Percentiles rank a stretch among this genome's conserved stretches.
These are phyloP conservation scores for Penicillium freii DNA, from an alignment of 2,329 filamentous ascomycete species.

Conservation along the genomic window DNA sequence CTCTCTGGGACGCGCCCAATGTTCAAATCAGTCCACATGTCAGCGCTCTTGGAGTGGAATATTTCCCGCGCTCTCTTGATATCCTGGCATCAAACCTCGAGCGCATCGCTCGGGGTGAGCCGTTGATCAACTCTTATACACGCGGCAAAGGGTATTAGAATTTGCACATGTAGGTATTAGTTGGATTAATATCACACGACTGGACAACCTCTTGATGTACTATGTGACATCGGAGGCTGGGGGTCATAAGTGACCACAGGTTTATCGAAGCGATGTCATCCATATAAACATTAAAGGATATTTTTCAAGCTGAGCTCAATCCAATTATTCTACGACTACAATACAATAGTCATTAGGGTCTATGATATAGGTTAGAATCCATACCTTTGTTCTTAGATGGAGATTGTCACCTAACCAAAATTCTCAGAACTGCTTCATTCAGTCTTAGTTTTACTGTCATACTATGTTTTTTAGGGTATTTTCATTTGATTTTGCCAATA, in stretches of 20 bases:
- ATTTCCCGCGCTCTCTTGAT: constrained; percentile 57
- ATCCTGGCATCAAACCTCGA: constrained; percentile 59
- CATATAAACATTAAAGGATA: not conserved
- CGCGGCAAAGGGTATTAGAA: constrained; percentile 59
- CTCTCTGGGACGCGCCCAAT: constrained; percentile 69
- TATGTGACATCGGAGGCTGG: not conserved
- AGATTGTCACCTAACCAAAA: no score
- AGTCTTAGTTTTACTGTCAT: not conserved
- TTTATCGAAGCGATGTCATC: not conserved
- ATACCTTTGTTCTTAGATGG: no score
- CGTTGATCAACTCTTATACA: constrained; percentile 62
- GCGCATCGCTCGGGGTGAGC: constrained; percentile 52
- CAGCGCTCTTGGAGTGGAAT: constrained; percentile 55
- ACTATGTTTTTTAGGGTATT: no score
- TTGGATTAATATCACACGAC: not conserved
- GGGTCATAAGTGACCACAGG: not conserved
- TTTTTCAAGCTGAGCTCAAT: not conserved
- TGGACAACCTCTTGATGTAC: not conserved
- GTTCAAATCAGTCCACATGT: constrained; percentile 68
- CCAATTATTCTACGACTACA: not conserved
- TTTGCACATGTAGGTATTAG: not conserved
- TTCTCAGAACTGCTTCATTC: not conserved
- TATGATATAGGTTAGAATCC: not conserved
- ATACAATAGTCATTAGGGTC: not conserved
- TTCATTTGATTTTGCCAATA: no score